Evolutionary conservation across 768 basidiomycete genomes (phyloP).

Genomic region (Tephrocybe rancida): DNA sequence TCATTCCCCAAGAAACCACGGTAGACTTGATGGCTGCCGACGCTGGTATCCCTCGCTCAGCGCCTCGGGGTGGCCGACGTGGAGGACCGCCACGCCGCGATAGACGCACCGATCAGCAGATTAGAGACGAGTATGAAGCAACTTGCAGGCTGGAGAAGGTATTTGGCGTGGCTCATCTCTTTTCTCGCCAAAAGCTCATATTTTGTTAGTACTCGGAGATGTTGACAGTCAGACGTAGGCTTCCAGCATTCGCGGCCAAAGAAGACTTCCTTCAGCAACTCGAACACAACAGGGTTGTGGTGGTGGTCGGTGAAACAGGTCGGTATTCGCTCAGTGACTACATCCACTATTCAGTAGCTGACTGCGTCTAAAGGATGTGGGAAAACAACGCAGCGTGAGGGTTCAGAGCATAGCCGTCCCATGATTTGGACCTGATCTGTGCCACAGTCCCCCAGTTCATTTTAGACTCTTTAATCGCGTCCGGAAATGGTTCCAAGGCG

Average conservation of each 20-base stretch:
- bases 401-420: neutral
- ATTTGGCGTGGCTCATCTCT: neutral
- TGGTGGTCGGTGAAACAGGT: constrained; percentile 94
- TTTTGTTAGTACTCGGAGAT: constrained; percentile 53
- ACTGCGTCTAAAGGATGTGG: constrained; percentile 62
- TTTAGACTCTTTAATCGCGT: constrained; percentile 75
- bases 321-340: constrained; percentile 5
- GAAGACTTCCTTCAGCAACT: constrained; percentile 64
- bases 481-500: constrained; percentile 59
- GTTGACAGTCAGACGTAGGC: constrained; percentile 51
- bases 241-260: constrained; percentile 78
- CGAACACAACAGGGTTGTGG: constrained; percentile 62
- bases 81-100: constrained; percentile 33
- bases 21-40: constrained; percentile 2
- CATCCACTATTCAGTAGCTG: neutral
- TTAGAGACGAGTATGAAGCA: constrained; percentile 55
- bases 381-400: constrained; percentile 84
- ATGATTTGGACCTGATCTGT: neutral
- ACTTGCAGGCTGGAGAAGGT: constrained; percentile 43
- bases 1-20: constrained; percentile 41
- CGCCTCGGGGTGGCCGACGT: constrained; percentile 17
- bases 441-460: constrained; percentile 80
- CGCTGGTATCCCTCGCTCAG: neutral
- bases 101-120: constrained; percentile 45
- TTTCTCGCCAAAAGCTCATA: neutral